phyloP scores from a whole-genome alignment of 768 basidiomycete species.

The Hericium coralloides region DNA sequence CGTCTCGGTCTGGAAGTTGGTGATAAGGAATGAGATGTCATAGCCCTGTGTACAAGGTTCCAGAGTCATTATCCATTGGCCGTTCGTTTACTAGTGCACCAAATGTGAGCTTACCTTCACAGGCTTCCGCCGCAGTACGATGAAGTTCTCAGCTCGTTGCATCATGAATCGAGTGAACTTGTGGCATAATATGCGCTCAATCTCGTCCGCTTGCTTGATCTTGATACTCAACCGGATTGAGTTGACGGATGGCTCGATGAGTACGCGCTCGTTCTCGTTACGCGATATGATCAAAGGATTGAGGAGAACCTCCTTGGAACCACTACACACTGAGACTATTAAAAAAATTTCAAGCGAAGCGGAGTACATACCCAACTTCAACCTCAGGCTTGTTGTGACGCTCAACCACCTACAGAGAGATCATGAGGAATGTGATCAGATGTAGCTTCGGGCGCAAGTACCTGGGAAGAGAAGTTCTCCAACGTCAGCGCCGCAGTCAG shows the following conservation, averaged over 20 bases:
- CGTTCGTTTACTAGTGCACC: not conserved
- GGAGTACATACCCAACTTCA: slow-evolving; percentile 57
- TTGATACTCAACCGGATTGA: slow-evolving; percentile 94
- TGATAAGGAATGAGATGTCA: slow-evolving; percentile 97
- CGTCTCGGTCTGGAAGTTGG: slow-evolving; percentile 92
- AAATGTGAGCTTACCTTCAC: slow-evolving; percentile 50
- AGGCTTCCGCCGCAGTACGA: slow-evolving; percentile 92
- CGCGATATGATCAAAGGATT: slow-evolving; percentile 92
- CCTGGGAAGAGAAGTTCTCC: slow-evolving; percentile 97
- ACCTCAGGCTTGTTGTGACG: slow-evolving; percentile 97
- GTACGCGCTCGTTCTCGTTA: slow-evolving; percentile 93
- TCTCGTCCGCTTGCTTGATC: slow-evolving; percentile 99
- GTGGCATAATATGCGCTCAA: slow-evolving; percentile 93
- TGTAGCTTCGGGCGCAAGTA: slow-evolving; percentile 23
- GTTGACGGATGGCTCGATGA: slow-evolving; percentile 97
- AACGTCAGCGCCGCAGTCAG: slow-evolving; percentile 96
- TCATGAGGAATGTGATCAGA: slow-evolving; percentile 9
- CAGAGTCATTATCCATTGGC: not conserved
- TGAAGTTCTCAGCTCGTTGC: slow-evolving; percentile 96
- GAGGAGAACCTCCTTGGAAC: slow-evolving; percentile 89
- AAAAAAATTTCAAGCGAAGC: not conserved
- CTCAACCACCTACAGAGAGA: slow-evolving; percentile 70
- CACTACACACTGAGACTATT: slow-evolving; percentile 34
- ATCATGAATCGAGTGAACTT: slow-evolving; percentile 99
- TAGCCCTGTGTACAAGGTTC: slow-evolving; percentile 58